Percentiles rank a stretch among this genome's conserved stretches.
Conservation (phyloP, 257 asterid species). For the Solanum piurae region DNA sequence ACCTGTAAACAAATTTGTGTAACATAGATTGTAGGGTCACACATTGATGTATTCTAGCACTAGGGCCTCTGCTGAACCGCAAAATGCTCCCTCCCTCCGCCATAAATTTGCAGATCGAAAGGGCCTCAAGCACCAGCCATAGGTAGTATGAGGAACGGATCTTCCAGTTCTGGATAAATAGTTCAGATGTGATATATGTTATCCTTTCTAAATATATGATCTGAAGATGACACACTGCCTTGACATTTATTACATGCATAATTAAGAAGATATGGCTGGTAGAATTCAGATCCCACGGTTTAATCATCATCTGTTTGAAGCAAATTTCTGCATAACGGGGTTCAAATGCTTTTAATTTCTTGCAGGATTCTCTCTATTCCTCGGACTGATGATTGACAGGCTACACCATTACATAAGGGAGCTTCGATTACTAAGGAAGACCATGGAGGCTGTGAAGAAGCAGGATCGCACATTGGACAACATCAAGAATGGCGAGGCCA, state of each 20-base stretch:
- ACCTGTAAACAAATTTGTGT: not conserved
- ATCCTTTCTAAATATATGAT: not conserved
- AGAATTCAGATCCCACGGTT: not conserved
- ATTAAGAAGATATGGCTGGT: not conserved
- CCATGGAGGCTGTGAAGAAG: constrained; percentile 58
- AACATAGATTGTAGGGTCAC: not conserved
- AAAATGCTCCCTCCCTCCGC: not conserved
- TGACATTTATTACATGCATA: not conserved
- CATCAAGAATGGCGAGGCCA: constrained; percentile 6
- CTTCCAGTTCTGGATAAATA: not conserved
- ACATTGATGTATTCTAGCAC: not conserved
- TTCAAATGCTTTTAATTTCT: not conserved
- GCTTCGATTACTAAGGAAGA: constrained; percentile 73
- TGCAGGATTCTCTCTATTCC: constrained; percentile 55
- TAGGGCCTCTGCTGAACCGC: not conserved
- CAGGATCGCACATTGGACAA: constrained; percentile 24
- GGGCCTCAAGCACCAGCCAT: not conserved
- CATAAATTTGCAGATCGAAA: not conserved
- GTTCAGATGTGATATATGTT: not conserved
- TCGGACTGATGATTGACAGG: constrained; percentile 68
- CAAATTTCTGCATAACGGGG: not conserved
- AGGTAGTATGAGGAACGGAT: not conserved
- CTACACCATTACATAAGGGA: constrained; percentile 86
- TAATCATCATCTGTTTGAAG: not conserved
- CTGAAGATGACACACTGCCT: not conserved